A percentile compares a stretch with the other conserved stretches of the same genome.
phyloP scores from a whole-genome alignment of 352 stramenopile genomes.

The Phytophthora syringae region DNA sequence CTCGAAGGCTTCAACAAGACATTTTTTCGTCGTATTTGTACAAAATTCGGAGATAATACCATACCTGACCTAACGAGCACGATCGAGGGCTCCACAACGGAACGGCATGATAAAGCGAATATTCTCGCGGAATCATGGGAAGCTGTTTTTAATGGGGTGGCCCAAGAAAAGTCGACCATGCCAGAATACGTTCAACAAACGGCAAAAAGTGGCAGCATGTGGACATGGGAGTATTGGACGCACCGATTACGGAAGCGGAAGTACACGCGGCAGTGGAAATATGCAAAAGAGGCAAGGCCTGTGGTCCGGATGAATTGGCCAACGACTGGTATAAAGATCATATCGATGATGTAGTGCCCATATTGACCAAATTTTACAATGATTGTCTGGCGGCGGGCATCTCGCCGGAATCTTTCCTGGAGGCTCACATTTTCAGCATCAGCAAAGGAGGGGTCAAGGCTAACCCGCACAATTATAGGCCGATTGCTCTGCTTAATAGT shows the following conservation, averaged over 20 bases:
- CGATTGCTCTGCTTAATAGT: conserved; percentile 1
- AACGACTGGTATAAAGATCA: conserved; percentile 11
- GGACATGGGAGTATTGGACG: not conserved
- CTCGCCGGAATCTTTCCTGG: not conserved
- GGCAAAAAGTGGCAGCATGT: not conserved
- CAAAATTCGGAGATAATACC: conserved; percentile 3
- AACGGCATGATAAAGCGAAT: not conserved
- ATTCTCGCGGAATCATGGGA: not conserved
- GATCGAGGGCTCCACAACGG: too few relatives aligned
- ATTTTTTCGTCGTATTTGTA: conserved; percentile 5
- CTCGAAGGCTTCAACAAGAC: not conserved
- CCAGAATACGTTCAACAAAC: not conserved
- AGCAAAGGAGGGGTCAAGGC: not conserved
- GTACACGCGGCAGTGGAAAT: not conserved
- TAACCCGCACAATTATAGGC: conserved; percentile 3
- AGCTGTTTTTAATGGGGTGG: not conserved
- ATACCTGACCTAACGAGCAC: not conserved
- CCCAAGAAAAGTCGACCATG: not conserved
- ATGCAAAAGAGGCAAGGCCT: conserved; percentile 2
- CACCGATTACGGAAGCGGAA: not conserved
- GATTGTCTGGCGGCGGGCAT: not conserved
- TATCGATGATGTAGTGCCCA: not conserved
- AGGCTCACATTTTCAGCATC: conserved; percentile 6
- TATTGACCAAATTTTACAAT: not conserved
- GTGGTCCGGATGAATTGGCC: not conserved